These are phyloP conservation scores for Ophiostoma ulmi DNA, from an alignment of 2,329 filamentous ascomycete species.

Conservation along the genomic window DNA sequence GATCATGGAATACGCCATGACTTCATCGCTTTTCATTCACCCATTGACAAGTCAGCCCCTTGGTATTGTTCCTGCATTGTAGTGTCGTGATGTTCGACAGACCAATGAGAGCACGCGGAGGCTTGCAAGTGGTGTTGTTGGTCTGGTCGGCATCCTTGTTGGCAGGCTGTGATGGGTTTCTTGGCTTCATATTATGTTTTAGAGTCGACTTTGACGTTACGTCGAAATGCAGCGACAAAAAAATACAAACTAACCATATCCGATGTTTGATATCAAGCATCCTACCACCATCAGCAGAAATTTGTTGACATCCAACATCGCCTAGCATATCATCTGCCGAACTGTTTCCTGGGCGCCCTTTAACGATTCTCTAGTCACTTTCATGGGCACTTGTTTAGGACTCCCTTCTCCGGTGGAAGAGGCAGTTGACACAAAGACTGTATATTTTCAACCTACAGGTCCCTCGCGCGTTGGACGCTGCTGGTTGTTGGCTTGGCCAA, in stretches of 20 bases:
- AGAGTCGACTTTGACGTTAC: too few species aligned
- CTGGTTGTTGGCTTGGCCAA: background rate
- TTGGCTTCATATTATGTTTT: too few species aligned
- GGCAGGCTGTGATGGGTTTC: too few species aligned
- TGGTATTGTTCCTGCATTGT: constrained; percentile 3
- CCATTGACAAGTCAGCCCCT: constrained; percentile 7
- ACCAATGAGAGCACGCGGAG: background rate
- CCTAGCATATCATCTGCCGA: background rate
- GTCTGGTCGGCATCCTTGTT: background rate
- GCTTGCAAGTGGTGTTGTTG: background rate
- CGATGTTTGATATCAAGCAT: background rate
- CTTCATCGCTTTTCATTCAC: background rate
- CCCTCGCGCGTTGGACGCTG: background rate
- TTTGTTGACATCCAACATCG: background rate
- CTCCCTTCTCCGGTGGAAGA: background rate
- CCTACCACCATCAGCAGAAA: background rate
- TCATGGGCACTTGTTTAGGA: background rate
- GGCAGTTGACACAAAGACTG: background rate
- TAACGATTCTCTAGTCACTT: too few species aligned
- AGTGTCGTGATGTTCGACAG: background rate
- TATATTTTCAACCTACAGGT: background rate
- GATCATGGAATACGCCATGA: background rate
- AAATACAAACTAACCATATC: background rate
- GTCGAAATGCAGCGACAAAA: too few species aligned
- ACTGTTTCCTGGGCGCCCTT: background rate